A percentile compares a stretch with the other conserved stretches of the same genome.
These are phyloP conservation scores for Lenwebbia sp. DNA, from an alignment of 345 rosid species.

Conservation along the genomic window DNA sequence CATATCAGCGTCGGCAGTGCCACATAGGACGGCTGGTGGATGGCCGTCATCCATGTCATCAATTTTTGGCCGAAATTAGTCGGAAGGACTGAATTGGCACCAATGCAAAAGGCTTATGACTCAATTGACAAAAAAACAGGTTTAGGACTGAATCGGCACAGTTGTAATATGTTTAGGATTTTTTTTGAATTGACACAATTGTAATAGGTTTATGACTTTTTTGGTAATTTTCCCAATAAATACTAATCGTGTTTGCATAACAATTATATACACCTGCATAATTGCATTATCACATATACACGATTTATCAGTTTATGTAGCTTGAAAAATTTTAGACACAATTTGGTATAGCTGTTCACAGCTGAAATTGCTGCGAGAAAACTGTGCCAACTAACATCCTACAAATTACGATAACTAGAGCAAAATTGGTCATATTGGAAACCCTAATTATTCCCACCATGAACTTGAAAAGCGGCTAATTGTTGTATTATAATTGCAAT, in stretches of 20 bases:
- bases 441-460: background rate
- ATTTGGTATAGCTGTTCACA: background rate
- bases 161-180: no score
- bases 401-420: background rate
- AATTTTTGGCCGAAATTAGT: no score
- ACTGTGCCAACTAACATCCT: background rate
- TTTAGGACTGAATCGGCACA: no score
- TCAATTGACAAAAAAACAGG: no score
- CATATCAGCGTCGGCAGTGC: no score
- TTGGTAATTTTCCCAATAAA: background rate
- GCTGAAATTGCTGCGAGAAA: background rate
- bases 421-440: background rate
- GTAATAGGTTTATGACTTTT: no score
- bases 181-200: no score
- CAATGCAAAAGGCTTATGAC: no score
- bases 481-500: constrained; percentile 8
- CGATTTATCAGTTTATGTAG: background rate
- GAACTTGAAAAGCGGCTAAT: constrained; percentile 1
- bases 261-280: background rate
- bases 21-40: no score
- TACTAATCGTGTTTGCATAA: background rate
- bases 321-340: background rate
- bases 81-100: no score
- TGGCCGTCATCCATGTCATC: no score
- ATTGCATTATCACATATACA: background rate